Evolutionary conservation across 345 rosid genomes (phyloP).

Genomic region (Hevea brasiliensis): DNA sequence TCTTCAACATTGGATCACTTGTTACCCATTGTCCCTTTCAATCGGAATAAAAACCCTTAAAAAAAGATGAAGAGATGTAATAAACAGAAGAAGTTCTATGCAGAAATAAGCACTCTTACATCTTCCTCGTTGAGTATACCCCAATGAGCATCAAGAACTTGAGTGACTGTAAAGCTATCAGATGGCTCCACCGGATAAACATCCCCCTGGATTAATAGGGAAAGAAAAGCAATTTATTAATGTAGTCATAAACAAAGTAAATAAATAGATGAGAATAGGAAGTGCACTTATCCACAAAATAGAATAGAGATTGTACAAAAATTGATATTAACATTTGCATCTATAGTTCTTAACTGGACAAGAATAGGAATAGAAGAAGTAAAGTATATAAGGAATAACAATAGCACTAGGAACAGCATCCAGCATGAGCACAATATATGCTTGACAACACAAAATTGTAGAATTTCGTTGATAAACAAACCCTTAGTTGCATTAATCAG

Average conservation of each 20-base stretch:
- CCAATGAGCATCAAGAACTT: constrained; percentile 96
- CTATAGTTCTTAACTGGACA: background rate
- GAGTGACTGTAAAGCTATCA: constrained; percentile 42
- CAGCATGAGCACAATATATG: background rate
- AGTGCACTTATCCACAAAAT: background rate
- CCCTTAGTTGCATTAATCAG: background rate
- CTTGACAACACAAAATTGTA: background rate
- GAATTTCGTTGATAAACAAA: background rate
- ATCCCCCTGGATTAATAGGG: constrained; percentile 59
- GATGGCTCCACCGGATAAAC: constrained; percentile 90
- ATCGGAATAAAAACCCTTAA: background rate
- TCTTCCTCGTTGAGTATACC: constrained; percentile 85
- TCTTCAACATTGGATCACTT: background rate
- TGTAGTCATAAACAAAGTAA: background rate
- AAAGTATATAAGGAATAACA: background rate
- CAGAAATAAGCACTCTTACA: constrained; percentile 48
- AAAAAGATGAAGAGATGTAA: too few relatives aligned
- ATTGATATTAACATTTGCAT: background rate
- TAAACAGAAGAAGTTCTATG: background rate
- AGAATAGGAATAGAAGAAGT: too few relatives aligned
- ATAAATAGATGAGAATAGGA: background rate
- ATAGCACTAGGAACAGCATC: background rate
- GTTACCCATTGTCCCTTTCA: background rate
- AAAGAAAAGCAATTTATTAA: constrained; percentile 5
- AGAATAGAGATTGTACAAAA: background rate